Evolutionary conservation across 2,329 filamentous ascomycete genomes (phyloP).

Genomic region (Talaromyces pinophilus): DNA sequence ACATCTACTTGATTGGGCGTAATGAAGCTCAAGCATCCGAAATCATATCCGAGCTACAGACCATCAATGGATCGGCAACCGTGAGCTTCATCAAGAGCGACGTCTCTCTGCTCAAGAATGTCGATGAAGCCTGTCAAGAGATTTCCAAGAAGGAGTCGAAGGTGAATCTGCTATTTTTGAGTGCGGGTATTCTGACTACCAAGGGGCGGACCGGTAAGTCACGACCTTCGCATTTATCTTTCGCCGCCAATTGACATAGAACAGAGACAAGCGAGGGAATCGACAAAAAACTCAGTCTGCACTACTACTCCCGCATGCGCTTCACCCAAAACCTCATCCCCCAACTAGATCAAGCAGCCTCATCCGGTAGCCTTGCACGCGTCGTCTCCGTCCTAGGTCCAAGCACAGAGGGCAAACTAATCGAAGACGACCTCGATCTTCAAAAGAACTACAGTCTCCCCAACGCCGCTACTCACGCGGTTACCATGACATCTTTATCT

Average conservation of each 20-base stretch:
- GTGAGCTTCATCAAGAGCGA: slow-evolving; percentile 54
- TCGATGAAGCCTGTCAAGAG: slow-evolving; percentile 52
- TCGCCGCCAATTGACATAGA: background rate
- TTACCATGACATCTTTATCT: slow-evolving; percentile 53
- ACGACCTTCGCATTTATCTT: slow-evolving; percentile 1
- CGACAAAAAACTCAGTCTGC: slow-evolving; percentile 33
- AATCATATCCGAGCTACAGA: slow-evolving; percentile 46
- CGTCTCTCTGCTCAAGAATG: slow-evolving; percentile 53
- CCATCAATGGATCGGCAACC: slow-evolving; percentile 47
- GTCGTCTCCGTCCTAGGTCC: slow-evolving; percentile 57
- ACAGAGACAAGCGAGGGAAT: slow-evolving; percentile 38
- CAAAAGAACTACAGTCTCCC: slow-evolving; percentile 30
- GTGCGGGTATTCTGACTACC: slow-evolving; percentile 27
- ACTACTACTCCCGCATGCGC: slow-evolving; percentile 39
- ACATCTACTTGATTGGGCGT: slow-evolving; percentile 57
- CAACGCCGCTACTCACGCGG: slow-evolving; percentile 42
- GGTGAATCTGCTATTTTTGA: slow-evolving; percentile 37
- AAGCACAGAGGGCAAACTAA: slow-evolving; percentile 53
- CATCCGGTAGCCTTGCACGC: slow-evolving; percentile 47
- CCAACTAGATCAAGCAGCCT: slow-evolving; percentile 27
- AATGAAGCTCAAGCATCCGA: slow-evolving; percentile 37
- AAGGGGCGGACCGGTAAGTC: slow-evolving; percentile 24
- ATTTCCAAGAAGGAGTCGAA: slow-evolving; percentile 40
- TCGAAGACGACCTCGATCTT: slow-evolving; percentile 31
- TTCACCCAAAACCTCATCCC: slow-evolving; percentile 39